Base-by-base conservation (phyloP, 768 basidiomycete genomes). In the Rossbeevera mucosa region DNA sequence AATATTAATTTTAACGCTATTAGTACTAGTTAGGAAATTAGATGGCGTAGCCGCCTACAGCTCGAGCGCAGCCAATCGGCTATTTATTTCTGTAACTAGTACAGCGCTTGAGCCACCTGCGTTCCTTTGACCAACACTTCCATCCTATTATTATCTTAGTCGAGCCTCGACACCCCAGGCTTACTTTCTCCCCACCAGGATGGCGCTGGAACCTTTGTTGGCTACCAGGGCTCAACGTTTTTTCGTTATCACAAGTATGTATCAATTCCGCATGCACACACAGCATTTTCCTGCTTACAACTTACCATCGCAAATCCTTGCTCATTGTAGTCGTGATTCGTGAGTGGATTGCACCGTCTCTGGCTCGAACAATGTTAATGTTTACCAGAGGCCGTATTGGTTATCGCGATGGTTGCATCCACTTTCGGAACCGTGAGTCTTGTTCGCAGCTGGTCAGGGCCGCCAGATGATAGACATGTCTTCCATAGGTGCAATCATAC, bases 131-230 rank as follows among this genome's bases (percentile, higher is more conserved):
- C 31, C 54, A 50, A 26, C 46, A 30, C 41, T 29, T 48, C 44
- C 42, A 43, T 46, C 44, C 47, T 44, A 41, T 48, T n/a, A 18
- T 51, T 59, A 43, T 41, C 59, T 51, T 40, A 54, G 47, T 48
- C 45, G 56, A 55, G 54, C 29, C 49, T 50, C 50, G 29, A 50
- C 7, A 29, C 13, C 45, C 11, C 48, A 58, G 55, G 60, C 50
- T 62, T 55, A 25, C 44, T 55, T 45, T n/a, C 26, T 45, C 45
- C 28, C 41, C 61, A n/a, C 41, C 43, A 68, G 55, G 57, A 91
- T 90, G 88, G 80, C 82, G 48, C 74, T 83, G 43, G 85, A 88
- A 73, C 80, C 80, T 21, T 76, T 92, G 47, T 70, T 92, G 48
- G 81, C 81, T 18, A 90, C 89, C 13, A 75, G 79, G 54, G 81